Conservation (phyloP, 1,284 basidiomycete genomes). For the Rhizoctonia solani region DNA sequence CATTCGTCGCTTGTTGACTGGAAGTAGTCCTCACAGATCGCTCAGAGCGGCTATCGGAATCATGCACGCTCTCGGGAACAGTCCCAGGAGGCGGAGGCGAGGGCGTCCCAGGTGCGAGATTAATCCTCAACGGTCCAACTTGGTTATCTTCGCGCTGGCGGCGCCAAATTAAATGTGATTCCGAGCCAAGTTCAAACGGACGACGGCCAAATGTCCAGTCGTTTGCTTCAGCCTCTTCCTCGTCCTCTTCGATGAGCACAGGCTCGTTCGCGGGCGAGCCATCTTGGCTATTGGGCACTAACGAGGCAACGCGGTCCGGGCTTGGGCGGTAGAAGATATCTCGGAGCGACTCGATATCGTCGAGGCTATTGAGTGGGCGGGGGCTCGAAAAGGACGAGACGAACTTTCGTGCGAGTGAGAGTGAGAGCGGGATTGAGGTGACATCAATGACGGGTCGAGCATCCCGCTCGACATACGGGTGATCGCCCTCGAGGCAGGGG, state of each 20-base stretch:
- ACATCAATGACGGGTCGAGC: constrained; percentile 19
- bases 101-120: constrained; percentile 27
- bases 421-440: not conserved
- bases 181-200: not conserved
- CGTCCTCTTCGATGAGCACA: not conserved
- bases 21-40: constrained; percentile 17
- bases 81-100: constrained; percentile 15
- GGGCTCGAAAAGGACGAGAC: constrained; percentile 31
- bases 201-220: constrained; percentile 33
- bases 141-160: constrained; percentile 14
- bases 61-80: constrained; percentile 32
- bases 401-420: constrained; percentile 21
- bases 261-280: constrained; percentile 1
- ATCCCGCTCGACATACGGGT: constrained; percentile 23
- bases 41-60: constrained; percentile 27
- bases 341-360: constrained; percentile 26
- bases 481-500: constrained; percentile 1
- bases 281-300: not conserved
- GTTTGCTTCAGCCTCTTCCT: not conserved
- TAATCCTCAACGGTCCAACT: constrained; percentile 15
- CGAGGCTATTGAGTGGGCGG: constrained; percentile 7
- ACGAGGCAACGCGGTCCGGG: not conserved
- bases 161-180: constrained; percentile 14
- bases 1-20: constrained; percentile 18
- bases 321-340: constrained; percentile 31